Base-by-base conservation (phyloP, 208 protist species). In the Acanthamoeba royreba region DNA sequence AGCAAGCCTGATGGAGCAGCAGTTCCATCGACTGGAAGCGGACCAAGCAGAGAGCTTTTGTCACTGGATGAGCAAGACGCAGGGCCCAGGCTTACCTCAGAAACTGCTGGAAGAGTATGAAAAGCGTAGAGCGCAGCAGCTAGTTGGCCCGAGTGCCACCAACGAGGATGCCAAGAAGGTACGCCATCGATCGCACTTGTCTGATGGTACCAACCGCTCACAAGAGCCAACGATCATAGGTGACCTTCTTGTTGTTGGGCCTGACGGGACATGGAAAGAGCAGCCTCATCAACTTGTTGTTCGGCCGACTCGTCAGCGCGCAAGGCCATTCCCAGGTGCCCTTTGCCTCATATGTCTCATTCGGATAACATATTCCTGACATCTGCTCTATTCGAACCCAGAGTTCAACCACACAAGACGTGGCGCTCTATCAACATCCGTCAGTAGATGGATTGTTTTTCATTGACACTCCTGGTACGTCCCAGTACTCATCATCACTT, bases 391-490 rank as follows among this genome's bases (percentile, higher is more conserved):
- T n/a, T n/a, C n/a, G n/a, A n/a, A n/a, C n/a, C 9, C 42, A 74
- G 55, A 43, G n/a, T n/a, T 92, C 86, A 1, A 92, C 86, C 8
- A 92, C 86, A n/a, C 38, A 45, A 3, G 86, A 92, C 25, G 86
- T 92, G 43, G 86, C 86, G 4, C 58, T 92, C 38, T 92, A 92
- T 43, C 33, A 92, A n/a, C 86, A 92, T 25, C 86, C 86, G 43
- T 33, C 43, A 1, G 86, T 92, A 11, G 86, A 92, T 28, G 86
- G 86, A 7, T 43, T 92, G 17, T 74, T 38, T 45, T 92, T 92
- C 86, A 92, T 92, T 40, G 86, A 92, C 86, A 92, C 86, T 25
- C 86, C 86, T n/a, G 86, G n/a, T n/a, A n/a, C n/a, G n/a, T n/a
- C n/a, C n/a, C n/a, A n/a, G n/a, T n/a, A n/a, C n/a, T n/a, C n/a